Percentiles rank a stretch among this genome's conserved stretches.
Evolutionary conservation across 257 asterid genomes (phyloP).

Genomic region (Thymus quinquecostatus): DNA sequence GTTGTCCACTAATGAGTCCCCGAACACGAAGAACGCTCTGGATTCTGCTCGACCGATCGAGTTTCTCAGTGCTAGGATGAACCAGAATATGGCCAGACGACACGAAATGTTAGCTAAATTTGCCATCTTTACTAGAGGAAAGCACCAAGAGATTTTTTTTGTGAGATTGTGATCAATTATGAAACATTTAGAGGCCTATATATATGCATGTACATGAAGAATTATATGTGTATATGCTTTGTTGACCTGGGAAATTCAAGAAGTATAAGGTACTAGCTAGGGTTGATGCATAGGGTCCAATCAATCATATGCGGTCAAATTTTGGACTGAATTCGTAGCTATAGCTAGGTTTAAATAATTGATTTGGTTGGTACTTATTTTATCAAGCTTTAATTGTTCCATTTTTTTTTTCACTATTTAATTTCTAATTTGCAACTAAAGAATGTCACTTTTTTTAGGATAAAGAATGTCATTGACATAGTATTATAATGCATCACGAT

Average conservation of each 20-base stretch:
- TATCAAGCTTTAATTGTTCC: background rate
- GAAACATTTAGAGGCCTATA: slow-evolving; percentile 3
- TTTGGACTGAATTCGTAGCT: slow-evolving; percentile 25
- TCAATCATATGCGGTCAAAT: slow-evolving; percentile 13
- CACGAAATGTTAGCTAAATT: background rate
- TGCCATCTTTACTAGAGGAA: slow-evolving; percentile 7
- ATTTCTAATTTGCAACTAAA: background rate
- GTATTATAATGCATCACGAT: too few relatives aligned
- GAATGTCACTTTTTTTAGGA: too few relatives aligned
- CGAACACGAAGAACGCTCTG: slow-evolving; percentile 48
- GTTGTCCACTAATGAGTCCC: slow-evolving; percentile 52
- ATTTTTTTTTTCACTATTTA: background rate
- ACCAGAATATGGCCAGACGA: background rate
- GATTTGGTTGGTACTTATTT: slow-evolving; percentile 9
- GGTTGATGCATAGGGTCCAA: slow-evolving; percentile 14
- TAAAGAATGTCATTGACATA: too few relatives aligned
- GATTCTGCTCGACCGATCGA: slow-evolving; percentile 3
- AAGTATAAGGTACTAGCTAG: background rate
- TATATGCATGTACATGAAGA: slow-evolving; percentile 17
- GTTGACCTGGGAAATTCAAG: slow-evolving; percentile 13
- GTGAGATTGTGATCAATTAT: slow-evolving; percentile 1
- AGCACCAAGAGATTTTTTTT: background rate
- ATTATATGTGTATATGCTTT: background rate
- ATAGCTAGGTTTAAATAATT: slow-evolving; percentile 2
- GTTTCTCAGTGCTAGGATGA: slow-evolving; percentile 10